These are phyloP conservation scores for Heliosperma pusillum DNA, from an alignment of 148 eudicot species.

Conservation along the genomic window DNA sequence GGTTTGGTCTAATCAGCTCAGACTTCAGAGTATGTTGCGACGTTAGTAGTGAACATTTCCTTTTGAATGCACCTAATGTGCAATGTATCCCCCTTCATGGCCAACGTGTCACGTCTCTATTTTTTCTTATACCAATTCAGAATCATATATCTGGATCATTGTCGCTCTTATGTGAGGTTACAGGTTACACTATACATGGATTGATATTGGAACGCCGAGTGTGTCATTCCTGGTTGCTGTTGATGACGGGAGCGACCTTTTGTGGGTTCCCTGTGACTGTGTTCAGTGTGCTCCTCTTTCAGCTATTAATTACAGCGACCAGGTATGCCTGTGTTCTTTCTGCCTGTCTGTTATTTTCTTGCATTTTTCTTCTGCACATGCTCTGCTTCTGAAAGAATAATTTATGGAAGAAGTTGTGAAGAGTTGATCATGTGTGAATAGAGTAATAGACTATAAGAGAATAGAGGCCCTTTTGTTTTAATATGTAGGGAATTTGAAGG, in stretches of 20 bases:
- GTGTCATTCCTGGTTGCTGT: constrained; percentile 83
- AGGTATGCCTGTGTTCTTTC: constrained; percentile 40
- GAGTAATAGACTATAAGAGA: not conserved
- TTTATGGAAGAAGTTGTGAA: not conserved
- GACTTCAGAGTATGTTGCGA: not conserved
- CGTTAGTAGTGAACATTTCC: not conserved
- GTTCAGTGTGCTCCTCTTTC: constrained; percentile 90
- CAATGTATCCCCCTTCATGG: not conserved
- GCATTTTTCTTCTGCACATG: not conserved
- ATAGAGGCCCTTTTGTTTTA: not conserved
- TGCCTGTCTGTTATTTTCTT: constrained; percentile 5
- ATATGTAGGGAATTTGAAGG: not conserved
- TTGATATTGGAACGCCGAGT: constrained; percentile 85
- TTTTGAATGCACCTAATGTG: not conserved
- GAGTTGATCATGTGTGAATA: not conserved
- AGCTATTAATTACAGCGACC: constrained; percentile 42
- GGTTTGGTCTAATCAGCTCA: not conserved
- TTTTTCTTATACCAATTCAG: not conserved
- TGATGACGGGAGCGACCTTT: constrained; percentile 90
- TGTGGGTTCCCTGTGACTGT: constrained; percentile 96
- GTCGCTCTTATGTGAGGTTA: not conserved
- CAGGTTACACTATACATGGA: constrained; percentile 95
- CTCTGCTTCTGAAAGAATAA: not conserved
- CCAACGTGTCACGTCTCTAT: not conserved
- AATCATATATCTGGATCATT: not conserved